Evolutionary conservation across 768 basidiomycete genomes (phyloP).

Genomic region (Udeniomyces megalosporus): DNA sequence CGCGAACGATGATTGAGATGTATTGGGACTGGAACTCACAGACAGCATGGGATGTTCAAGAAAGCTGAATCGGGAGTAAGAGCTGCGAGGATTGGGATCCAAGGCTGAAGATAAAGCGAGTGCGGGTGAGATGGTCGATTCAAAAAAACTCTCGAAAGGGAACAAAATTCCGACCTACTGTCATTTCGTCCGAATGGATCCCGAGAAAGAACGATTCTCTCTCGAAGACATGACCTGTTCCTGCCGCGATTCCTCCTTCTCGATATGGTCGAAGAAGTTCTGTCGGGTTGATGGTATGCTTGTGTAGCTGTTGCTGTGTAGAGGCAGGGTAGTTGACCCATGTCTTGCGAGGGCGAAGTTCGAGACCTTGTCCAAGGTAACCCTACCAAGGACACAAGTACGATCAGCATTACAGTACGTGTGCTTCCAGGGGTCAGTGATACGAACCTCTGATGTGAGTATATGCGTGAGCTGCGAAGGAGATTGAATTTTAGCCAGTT

Average conservation of each 20-base stretch:
- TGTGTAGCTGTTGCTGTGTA: slow-evolving; percentile 47
- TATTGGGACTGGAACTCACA: slow-evolving; percentile 25
- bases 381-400: slow-evolving; percentile 33
- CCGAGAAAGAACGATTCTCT: slow-evolving; percentile 63
- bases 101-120: slow-evolving; percentile 37
- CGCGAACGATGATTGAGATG: slow-evolving; percentile 25
- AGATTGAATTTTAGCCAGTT: too few species aligned
- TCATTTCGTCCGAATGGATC: slow-evolving; percentile 91
- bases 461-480: too few species aligned
- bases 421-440: too few species aligned
- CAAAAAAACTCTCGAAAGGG: not conserved
- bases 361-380: slow-evolving; percentile 67
- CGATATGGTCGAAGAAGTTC: slow-evolving; percentile 18
- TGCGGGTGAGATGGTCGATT: not conserved
- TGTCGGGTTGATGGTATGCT: slow-evolving; percentile 56
- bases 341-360: slow-evolving; percentile 66
- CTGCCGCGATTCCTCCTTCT: slow-evolving; percentile 20
- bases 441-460: slow-evolving; percentile 43
- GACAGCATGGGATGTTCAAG: slow-evolving; percentile 65
- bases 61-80: slow-evolving; percentile 28
- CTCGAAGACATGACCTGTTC: slow-evolving; percentile 28
- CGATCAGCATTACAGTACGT: not conserved
- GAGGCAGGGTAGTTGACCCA: slow-evolving; percentile 59
- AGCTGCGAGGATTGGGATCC: slow-evolving; percentile 70
- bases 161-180: slow-evolving; percentile 29